Evolutionary conservation across 306 rosid species (phyloP).

Genomic region (Myrica gale): DNA sequence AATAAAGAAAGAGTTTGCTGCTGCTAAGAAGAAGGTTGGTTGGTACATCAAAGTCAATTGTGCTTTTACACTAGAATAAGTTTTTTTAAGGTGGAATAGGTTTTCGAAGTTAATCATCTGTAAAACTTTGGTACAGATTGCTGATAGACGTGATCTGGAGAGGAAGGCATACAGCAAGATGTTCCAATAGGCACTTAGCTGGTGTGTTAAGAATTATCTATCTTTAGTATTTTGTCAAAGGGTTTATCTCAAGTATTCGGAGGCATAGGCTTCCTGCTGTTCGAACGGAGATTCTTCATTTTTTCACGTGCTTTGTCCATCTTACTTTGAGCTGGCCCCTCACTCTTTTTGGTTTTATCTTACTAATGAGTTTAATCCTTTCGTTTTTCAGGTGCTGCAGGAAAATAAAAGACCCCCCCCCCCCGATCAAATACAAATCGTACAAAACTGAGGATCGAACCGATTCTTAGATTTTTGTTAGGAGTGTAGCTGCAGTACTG

Average conservation of each 20-base stretch:
- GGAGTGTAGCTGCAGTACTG: not conserved
- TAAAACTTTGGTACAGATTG: constrained; percentile 44
- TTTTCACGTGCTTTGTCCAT: not conserved
- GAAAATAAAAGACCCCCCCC: no score
- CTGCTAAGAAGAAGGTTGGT: constrained; percentile 80
- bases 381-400: constrained; percentile 18
- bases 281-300: not conserved
- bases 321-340: not conserved
- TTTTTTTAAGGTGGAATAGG: not conserved
- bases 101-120: not conserved
- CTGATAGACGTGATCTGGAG: constrained; percentile 71
- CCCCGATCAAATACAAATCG: not conserved
- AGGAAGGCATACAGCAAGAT: constrained; percentile 74
- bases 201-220: constrained; percentile 25
- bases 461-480: not conserved
- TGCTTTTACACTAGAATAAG: not conserved
- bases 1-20: constrained; percentile 75
- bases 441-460: constrained; percentile 28
- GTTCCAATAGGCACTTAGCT: constrained; percentile 50
- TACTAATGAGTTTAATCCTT: not conserved
- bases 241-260: no score
- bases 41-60: constrained; percentile 20
- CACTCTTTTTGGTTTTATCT: not conserved
- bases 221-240: not conserved
- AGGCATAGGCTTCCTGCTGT: not conserved